Percentiles rank a stretch among this genome's conserved stretches.
Conservation (phyloP, 2,329 filamentous ascomycete species). For the Aspergillus sp. region DNA sequence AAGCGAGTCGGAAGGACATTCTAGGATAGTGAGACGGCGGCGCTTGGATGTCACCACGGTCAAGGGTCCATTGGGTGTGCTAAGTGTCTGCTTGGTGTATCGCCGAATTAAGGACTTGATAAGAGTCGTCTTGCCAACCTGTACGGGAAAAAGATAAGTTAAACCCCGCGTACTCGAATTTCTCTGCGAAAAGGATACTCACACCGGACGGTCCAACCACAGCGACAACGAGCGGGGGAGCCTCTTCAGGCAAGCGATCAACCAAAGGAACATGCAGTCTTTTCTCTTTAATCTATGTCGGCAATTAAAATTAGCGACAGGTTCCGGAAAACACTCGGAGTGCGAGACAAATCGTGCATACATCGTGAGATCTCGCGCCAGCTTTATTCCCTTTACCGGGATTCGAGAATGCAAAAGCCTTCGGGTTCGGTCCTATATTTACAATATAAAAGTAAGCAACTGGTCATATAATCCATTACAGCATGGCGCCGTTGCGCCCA, state of each 20-base stretch:
- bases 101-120: slow-evolving; percentile 91
- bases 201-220: slow-evolving; percentile 94
- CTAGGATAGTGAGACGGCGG: slow-evolving; percentile 89
- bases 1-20: slow-evolving; percentile 91
- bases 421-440: slow-evolving; percentile 70
- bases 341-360: slow-evolving; percentile 28
- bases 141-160: not conserved
- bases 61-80: slow-evolving; percentile 84
- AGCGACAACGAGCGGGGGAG: slow-evolving; percentile 86
- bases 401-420: slow-evolving; percentile 82
- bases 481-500: not conserved
- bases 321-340: not conserved
- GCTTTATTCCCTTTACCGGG: slow-evolving; percentile 78
- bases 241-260: slow-evolving; percentile 92
- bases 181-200: slow-evolving; percentile 24
- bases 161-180: not conserved
- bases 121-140: slow-evolving; percentile 85
- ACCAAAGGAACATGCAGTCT: slow-evolving; percentile 93
- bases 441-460: slow-evolving; percentile 2
- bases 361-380: slow-evolving; percentile 56
- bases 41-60: slow-evolving; percentile 97
- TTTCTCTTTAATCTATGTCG: slow-evolving; percentile 80
- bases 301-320: slow-evolving; percentile 16
- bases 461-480: not conserved
- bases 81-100: slow-evolving; percentile 93